A percentile compares a stretch with the other conserved stretches of the same genome.
These are phyloP conservation scores for Penicillium corylophilum DNA, from an alignment of 2,329 filamentous ascomycete genomes.

Conservation along the genomic window DNA sequence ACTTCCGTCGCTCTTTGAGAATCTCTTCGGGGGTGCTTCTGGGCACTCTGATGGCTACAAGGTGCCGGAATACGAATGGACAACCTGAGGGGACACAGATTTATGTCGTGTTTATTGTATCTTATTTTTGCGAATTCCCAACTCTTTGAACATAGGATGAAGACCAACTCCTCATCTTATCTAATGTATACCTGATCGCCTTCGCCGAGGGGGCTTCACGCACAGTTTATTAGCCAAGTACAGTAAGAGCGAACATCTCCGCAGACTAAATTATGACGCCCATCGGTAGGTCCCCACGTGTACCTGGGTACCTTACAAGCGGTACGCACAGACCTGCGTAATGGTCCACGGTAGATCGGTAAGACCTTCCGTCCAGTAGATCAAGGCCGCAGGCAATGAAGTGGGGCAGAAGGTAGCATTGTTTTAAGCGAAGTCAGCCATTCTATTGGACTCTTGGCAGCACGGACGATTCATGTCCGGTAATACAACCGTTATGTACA, in stretches of 20 bases:
- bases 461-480: too few species aligned
- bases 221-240: too few species aligned
- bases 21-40: constrained; percentile 33
- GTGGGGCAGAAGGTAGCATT: background rate
- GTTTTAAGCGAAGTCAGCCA: background rate
- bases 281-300: background rate
- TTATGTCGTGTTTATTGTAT: background rate
- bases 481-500: too few species aligned
- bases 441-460: too few species aligned
- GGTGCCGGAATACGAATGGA: constrained; percentile 43
- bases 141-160: background rate
- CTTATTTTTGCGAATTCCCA: background rate
- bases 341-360: constrained; percentile 24
- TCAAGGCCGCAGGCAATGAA: background rate
- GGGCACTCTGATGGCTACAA: constrained; percentile 30
- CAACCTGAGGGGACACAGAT: background rate
- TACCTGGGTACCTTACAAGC: background rate
- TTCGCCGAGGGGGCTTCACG: too few species aligned
- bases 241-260: background rate
- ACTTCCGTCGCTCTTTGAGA: constrained; percentile 32
- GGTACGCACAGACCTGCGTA: too few species aligned
- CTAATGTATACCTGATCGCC: too few species aligned
- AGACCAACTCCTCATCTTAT: background rate
- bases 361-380: background rate
- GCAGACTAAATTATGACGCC: background rate